phyloP scores from a whole-genome alignment of 495 filamentous ascomycete genomes.

The Clohesyomyces aquaticus region DNA sequence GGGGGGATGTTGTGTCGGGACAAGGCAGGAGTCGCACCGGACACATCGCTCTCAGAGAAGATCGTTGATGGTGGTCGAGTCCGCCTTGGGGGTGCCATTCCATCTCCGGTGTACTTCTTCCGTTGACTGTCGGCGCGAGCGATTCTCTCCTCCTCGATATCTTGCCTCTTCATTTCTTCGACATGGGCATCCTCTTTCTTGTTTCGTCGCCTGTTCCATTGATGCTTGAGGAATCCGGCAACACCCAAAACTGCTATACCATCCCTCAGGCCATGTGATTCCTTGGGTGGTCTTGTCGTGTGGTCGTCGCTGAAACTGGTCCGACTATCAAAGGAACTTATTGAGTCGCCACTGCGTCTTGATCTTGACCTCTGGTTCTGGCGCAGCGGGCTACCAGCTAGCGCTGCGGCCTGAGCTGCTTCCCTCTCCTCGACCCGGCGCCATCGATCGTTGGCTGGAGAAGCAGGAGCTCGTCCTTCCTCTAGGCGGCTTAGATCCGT shows the following conservation, averaged over 20 bases:
- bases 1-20: constrained; percentile 38
- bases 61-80: constrained; percentile 29
- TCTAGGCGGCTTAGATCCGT: constrained; percentile 49
- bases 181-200: constrained; percentile 67
- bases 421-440: constrained; percentile 48
- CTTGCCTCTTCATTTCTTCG: constrained; percentile 60
- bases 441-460: constrained; percentile 45
- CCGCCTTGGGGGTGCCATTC: constrained; percentile 24
- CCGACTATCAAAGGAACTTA: constrained; percentile 41
- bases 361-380: constrained; percentile 43
- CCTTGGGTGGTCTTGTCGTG: constrained; percentile 41
- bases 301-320: constrained; percentile 38
- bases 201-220: constrained; percentile 64
- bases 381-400: constrained; percentile 35
- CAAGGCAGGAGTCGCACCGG: constrained; percentile 43
- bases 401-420: constrained; percentile 43
- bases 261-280: constrained; percentile 60
- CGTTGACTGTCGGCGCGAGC: constrained; percentile 58
- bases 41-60: constrained; percentile 37
- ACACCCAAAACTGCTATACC: constrained; percentile 70
- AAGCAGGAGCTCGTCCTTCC: constrained; percentile 46
- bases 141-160: constrained; percentile 64
- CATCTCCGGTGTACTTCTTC: constrained; percentile 41
- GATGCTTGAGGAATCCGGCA: constrained; percentile 65
- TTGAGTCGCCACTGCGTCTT: constrained; percentile 48